Evolutionary conservation across 805 yeast genomes (phyloP).

Genomic region (Wickerhamiella hasegawae): DNA sequence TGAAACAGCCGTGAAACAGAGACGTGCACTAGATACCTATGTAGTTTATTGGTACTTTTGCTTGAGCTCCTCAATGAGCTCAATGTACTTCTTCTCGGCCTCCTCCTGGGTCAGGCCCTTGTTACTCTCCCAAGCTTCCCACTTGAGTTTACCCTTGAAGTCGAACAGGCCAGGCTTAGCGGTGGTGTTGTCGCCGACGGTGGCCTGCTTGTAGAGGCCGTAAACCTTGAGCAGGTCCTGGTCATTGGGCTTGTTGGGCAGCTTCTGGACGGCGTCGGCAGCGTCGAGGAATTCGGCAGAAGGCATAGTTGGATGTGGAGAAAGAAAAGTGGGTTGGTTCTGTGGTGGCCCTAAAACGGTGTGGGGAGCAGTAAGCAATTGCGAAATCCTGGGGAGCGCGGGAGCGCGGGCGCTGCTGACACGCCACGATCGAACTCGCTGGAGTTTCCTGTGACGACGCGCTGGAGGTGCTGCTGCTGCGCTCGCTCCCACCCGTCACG

Average conservation of each 20-base stretch:
- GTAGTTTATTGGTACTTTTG: conserved; percentile 11
- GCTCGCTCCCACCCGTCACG: no score
- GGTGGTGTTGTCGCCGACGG: conserved; percentile 84
- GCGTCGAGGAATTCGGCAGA: conserved; percentile 25
- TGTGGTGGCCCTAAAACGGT: no score
- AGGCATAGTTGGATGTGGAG: no score
- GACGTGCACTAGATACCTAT: no score
- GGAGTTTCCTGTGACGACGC: no score
- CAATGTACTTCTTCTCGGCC: conserved; percentile 59
- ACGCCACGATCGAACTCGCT: no score
- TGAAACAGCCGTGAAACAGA: no score
- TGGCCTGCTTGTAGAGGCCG: conserved; percentile 93
- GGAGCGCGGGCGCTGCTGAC: no score
- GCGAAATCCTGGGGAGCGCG: no score
- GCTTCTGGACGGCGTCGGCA: conserved; percentile 64
- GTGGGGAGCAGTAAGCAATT: no score
- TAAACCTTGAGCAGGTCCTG: conserved; percentile 78
- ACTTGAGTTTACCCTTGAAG: conserved; percentile 89
- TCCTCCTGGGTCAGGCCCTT: conserved; percentile 76
- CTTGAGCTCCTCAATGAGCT: conserved; percentile 19
- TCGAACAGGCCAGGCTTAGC: conserved; percentile 83
- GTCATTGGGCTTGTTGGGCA: conserved; percentile 65
- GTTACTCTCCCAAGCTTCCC: conserved; percentile 89
- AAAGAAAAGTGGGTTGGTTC: no score
- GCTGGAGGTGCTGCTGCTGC: no score